phyloP scores from a whole-genome alignment of 202 grass and related monocot species.

The Elaeis oleifera region DNA sequence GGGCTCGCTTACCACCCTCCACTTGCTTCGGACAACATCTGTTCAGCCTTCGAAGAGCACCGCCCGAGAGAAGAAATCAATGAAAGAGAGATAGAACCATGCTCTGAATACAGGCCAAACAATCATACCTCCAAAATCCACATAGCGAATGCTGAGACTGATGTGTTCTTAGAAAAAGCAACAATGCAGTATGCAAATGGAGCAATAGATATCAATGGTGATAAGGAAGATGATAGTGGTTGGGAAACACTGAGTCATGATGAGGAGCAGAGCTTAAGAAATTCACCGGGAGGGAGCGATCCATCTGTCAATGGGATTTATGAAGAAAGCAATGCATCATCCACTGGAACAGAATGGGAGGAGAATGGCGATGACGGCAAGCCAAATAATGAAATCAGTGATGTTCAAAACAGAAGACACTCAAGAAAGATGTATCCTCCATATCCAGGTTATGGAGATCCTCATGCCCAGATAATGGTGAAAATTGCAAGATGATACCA shows the following conservation, averaged over 20 bases:
- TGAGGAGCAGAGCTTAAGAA: background rate
- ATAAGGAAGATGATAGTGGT: background rate
- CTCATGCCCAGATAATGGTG: conserved; percentile 49
- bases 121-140: too few relatives aligned
- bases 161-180: too few relatives aligned
- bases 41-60: too few relatives aligned
- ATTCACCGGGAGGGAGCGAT: background rate
- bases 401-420: conserved; percentile 32
- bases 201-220: background rate
- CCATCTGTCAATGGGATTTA: background rate
- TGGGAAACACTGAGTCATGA: conserved; percentile 12
- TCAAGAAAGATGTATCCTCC: conserved; percentile 73
- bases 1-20: conserved; percentile 30
- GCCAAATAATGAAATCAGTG: conserved; percentile 12
- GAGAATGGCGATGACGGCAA: background rate
- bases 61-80: too few relatives aligned
- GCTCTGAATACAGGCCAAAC: too few relatives aligned
- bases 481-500: conserved; percentile 50
- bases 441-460: conserved; percentile 92
- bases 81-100: too few relatives aligned
- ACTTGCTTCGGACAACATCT: too few relatives aligned
- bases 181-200: background rate
- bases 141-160: too few relatives aligned
- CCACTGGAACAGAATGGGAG: background rate
- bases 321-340: background rate